Percentiles rank a stretch among this genome's conserved stretches.
Evolutionary conservation across 331 rosid species (phyloP).

Genomic region (Telfairia occidentalis): DNA sequence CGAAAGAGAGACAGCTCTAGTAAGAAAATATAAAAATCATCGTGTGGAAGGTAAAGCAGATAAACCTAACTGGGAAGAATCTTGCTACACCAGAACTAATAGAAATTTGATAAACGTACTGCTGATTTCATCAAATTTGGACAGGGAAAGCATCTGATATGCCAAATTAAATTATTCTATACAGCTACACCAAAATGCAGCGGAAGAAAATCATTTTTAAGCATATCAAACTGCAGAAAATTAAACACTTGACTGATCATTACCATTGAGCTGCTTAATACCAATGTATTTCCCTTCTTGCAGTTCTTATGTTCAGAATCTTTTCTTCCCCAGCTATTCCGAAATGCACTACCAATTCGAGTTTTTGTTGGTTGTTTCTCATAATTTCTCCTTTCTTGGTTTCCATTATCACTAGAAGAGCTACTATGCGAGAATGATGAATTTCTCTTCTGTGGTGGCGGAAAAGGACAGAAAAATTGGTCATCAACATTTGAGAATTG

Average conservation of each 20-base stretch:
- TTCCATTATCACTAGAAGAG: conserved; percentile 17
- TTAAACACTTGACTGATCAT: conserved; percentile 5
- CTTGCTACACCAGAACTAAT: not conserved
- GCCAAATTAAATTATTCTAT: not conserved
- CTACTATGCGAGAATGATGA: conserved; percentile 18
- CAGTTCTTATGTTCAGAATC: conserved; percentile 46
- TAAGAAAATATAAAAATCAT: not conserved
- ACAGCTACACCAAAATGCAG: not conserved
- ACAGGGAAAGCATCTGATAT: not conserved
- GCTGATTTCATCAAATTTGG: not conserved
- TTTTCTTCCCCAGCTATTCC: conserved; percentile 69
- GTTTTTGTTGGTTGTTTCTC: conserved; percentile 36
- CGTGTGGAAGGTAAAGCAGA: not conserved
- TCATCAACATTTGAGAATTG: conserved; percentile 32
- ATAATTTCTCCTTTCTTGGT: conserved; percentile 34
- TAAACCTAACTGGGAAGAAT: not conserved
- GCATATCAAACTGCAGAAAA: not conserved
- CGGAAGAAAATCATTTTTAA: not conserved
- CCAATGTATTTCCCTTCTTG: conserved; percentile 45
- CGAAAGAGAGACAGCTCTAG: not conserved
- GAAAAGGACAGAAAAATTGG: conserved; percentile 23
- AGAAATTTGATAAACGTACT: not conserved
- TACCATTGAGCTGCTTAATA: conserved; percentile 47
- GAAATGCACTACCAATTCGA: conserved; percentile 59
- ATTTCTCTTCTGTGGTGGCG: conserved; percentile 29